Evolutionary conservation across 179 eudicot species (phyloP).

Genomic region (Spinacia oleracea): DNA sequence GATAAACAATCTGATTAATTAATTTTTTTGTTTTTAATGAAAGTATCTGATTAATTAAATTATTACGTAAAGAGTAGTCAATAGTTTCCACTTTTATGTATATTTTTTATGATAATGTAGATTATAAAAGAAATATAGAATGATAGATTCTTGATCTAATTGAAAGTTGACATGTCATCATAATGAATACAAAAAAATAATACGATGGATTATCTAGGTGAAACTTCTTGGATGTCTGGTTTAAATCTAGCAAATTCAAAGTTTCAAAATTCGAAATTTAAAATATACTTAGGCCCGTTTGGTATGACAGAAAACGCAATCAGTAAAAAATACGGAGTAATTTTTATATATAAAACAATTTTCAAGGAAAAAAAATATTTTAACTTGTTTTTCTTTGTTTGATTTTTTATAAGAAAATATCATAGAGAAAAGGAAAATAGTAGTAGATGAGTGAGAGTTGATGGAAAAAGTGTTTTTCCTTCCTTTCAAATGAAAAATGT

Average conservation of each 20-base stretch:
- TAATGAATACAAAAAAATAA: not conserved
- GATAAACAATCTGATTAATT: constrained; percentile 3
- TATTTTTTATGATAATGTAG: not conserved
- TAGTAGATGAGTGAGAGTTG: too few relatives aligned
- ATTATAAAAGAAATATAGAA: not conserved
- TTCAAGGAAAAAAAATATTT: too few relatives aligned
- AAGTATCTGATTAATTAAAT: too few relatives aligned
- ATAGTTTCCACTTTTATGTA: not conserved
- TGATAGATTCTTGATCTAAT: not conserved
- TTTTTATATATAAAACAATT: too few relatives aligned
- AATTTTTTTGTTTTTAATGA: too few relatives aligned
- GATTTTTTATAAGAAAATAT: too few relatives aligned
- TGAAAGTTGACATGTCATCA: not conserved
- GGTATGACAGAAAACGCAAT: too few relatives aligned
- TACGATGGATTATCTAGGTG: constrained; percentile 1
- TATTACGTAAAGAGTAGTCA: not conserved
- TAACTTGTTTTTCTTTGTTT: too few relatives aligned
- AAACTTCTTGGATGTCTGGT: not conserved
- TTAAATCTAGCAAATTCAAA: not conserved
- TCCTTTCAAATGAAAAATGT: too few relatives aligned
- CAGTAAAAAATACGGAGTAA: too few relatives aligned
- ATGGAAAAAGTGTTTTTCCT: too few relatives aligned
- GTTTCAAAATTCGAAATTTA: not conserved
- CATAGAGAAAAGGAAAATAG: too few relatives aligned
- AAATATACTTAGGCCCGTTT: not conserved